phyloP scores from a whole-genome alignment of 768 basidiomycete species.

The Suillus subalutaceus region DNA sequence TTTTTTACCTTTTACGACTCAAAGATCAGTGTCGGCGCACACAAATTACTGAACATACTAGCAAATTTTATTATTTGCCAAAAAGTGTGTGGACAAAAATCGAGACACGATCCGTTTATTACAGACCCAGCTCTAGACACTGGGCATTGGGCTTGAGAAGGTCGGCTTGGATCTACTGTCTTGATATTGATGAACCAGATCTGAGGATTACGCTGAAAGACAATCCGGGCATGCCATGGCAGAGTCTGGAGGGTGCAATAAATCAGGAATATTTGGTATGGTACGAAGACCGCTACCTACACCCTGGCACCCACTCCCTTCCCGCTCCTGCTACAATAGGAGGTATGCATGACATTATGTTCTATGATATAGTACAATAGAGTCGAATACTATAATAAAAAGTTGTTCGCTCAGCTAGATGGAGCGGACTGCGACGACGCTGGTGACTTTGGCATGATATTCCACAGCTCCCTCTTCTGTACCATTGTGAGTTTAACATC shows the following conservation, averaged over 20 bases:
- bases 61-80: too few relatives aligned
- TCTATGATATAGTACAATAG: not conserved
- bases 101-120: not conserved
- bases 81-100: not conserved
- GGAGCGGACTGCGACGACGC: not conserved
- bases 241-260: not conserved
- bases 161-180: not conserved
- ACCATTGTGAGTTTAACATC: constrained; percentile 7
- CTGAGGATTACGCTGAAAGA: not conserved
- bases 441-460: constrained; percentile 2
- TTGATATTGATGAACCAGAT: not conserved
- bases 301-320: not conserved
- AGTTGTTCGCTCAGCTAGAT: constrained; percentile 3
- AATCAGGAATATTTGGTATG: not conserved
- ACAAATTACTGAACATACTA: not conserved
- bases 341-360: not conserved
- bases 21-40: not conserved
- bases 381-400: not conserved
- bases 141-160: not conserved
- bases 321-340: not conserved
- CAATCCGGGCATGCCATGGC: not conserved
- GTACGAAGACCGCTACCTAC: not conserved
- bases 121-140: not conserved
- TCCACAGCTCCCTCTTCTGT: constrained; percentile 11
- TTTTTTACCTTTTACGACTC: not conserved